Evolutionary conservation across 2,329 filamentous ascomycete genomes (phyloP), one percentile per base, ranked within the genome.

Genomic region (Cercospora citrullina): DNA sequence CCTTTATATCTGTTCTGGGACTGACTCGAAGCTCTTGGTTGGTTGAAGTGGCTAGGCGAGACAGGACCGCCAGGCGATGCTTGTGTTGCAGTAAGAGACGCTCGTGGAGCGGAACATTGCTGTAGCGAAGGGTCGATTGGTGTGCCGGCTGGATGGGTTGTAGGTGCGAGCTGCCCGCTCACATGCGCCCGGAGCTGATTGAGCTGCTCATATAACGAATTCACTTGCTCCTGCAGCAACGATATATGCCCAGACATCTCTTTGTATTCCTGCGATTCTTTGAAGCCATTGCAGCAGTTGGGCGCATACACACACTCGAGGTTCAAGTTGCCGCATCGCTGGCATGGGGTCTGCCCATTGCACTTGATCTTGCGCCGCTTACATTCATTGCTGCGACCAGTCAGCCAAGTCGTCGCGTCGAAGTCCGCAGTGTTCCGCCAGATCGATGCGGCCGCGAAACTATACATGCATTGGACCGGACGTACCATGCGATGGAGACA

Each of bases 231-330:
- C 78, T 97, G 93, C 26, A 97, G 85, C 8, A 86, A 85, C 10
- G 83, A 82, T 68, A 97, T 87, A 72, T 95, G 91, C 36, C 86
- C 84, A 64, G 88, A 87, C 89, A 97, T 93, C 42, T 89, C 86
- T 76, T 89, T 91, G 83, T 93, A 97, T 78, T 97, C 94, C 83
- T 96, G 92, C 58, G 93, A 93, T 75, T 97, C 94, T 79, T 94
- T 95, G 85, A 97, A 93, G 79, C 87, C 93, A 82, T 88, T 94
- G 78, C 87, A 89, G 81, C 88, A 90, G 75, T 90, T 90, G 5
- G 87, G 87, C 68, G 87, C 86, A 80, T 90, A 90, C 67, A 87
- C 80, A 75, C 86, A 90, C 75, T 89, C 87, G 68, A 90, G 82
- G 67, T 83, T 84, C 65, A 90, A 81, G 77, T 89, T 89, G 28